Base-by-base conservation (phyloP, 2,329 filamentous ascomycete genomes). In the Curvularia verruculosa region DNA sequence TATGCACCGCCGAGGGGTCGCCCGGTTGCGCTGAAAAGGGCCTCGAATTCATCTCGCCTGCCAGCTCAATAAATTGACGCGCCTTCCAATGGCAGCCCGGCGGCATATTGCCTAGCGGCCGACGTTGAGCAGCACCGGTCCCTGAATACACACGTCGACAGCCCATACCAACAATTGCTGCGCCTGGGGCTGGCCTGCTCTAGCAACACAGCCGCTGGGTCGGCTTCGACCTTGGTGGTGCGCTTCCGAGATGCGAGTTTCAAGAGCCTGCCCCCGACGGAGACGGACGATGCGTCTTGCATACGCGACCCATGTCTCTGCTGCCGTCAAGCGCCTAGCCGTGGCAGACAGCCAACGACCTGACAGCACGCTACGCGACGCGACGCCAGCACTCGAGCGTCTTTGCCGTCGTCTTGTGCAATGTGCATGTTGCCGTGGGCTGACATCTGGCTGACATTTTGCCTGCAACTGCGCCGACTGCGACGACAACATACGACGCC, bases 191-290 rank as follows among this genome's bases (percentile, higher is more conserved):
- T 53, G 47, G 48, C 49, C 50, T 52, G 45, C 45, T 45, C 43
- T 36, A 52, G 36, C 37, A 49, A n/a, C 18, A 28, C 28, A 19
- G 26, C n/a, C 41, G 43, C 41, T 58, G 31, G 13, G 13, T 36
- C 31, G 31, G 31, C 31, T n/a, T 36, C 3, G 10, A 13, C 51
- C 45, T 15, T 47, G 40, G 31, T 52, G 40, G 31, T 49, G 19
- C 31, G 49, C 40, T 64, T 63, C 64, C 66, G 66, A 69, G 64
- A 68, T 61, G 39, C 19, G 61, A 65, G 67, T 64, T 63, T 67
- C 67, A 68, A 61, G 56, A 63, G 49, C 53, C 60, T 62, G 59
- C 60, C 52, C 36, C 58, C 55, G 62, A 54, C 54, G 54, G 43
- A 39, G 65, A 60, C 62, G 57, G 52, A 46, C 52, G 52, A 45